These are phyloP conservation scores for Verticillium isaacii DNA, from an alignment of 2,329 filamentous ascomycete genomes.

Conservation along the genomic window DNA sequence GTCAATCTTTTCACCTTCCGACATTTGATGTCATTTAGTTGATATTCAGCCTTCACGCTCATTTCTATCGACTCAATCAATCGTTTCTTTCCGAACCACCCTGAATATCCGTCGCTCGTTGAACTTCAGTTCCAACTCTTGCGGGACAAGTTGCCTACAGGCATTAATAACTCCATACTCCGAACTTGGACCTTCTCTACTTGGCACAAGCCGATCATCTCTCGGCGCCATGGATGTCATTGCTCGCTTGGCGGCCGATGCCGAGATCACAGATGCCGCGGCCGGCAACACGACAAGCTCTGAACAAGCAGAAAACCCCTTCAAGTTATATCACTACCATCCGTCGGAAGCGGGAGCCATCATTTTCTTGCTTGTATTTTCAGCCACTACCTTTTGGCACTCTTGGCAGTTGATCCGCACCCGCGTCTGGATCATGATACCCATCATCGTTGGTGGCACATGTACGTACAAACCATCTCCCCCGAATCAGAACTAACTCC, in stretches of 20 bases:
- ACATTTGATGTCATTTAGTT: no score
- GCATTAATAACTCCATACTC: no score
- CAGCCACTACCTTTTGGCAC: neutral
- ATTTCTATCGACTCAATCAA: no score
- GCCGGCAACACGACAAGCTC: neutral
- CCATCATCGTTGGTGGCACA: neutral
- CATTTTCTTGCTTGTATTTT: neutral
- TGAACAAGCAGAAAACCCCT: neutral
- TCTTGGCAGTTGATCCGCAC: neutral
- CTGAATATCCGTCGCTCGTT: no score
- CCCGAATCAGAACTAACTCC: neutral
- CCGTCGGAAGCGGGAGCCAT: neutral
- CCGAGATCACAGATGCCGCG: neutral
- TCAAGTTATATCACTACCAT: neutral
- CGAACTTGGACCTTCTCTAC: no score
- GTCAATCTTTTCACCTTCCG: no score
- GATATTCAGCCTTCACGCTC: no score
- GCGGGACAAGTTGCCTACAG: no score
- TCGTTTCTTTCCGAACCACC: no score
- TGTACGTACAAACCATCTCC: neutral
- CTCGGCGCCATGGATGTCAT: neutral
- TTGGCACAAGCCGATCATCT: no score
- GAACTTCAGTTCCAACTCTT: no score
- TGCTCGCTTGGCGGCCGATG: neutral
- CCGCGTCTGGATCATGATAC: constrained; percentile 1